Conservation (phyloP, 1,284 basidiomycete species). For the Moniliophthora roreri region DNA sequence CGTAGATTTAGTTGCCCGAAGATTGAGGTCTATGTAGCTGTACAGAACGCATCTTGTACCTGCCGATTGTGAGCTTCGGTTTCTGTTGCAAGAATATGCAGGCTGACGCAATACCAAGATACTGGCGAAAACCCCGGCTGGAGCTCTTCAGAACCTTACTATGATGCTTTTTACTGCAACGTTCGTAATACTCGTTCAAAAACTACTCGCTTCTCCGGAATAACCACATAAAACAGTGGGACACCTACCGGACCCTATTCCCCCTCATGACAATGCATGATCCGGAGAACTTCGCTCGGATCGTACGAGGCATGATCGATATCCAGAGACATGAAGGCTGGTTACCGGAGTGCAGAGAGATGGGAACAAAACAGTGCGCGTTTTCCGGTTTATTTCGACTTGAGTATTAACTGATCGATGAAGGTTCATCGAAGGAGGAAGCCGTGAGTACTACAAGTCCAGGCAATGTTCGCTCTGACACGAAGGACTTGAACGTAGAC, state of each 20-base stretch:
- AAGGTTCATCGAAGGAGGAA: constrained; percentile 58
- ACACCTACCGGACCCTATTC: constrained; percentile 60
- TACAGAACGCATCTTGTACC: constrained; percentile 68
- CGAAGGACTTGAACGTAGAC: constrained; percentile 37
- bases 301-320: constrained; percentile 62
- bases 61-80: constrained; percentile 50
- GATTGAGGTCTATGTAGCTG: constrained; percentile 32
- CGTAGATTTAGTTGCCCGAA: not conserved
- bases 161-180: constrained; percentile 66
- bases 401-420: not conserved
- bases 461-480: not conserved
- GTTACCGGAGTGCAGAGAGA: constrained; percentile 63
- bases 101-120: constrained; percentile 33
- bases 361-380: constrained; percentile 31
- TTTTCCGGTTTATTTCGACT: not conserved
- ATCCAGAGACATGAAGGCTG: constrained; percentile 69
- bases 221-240: constrained; percentile 46
- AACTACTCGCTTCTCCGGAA: not conserved
- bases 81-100: not conserved
- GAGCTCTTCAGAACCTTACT: constrained; percentile 49
- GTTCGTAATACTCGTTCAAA: constrained; percentile 30
- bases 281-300: constrained; percentile 51
- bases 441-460: constrained; percentile 41
- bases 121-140: constrained; percentile 54
- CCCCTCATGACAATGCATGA: constrained; percentile 62